These are phyloP conservation scores for Salisapilia sapeloensis DNA, from an alignment of 352 stramenopile genomes.

Conservation along the genomic window DNA sequence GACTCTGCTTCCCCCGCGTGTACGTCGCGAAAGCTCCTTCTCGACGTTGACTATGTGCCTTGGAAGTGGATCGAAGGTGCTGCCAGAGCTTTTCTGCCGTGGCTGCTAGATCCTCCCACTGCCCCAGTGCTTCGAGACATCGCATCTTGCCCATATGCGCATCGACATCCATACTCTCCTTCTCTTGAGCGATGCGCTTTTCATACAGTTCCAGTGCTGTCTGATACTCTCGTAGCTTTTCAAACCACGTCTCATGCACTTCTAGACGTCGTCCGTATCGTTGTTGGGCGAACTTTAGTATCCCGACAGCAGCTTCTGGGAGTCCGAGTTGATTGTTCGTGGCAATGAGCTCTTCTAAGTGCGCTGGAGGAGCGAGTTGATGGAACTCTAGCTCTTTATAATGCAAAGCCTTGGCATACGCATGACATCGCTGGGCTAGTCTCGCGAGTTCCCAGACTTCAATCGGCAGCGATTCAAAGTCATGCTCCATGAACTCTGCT, in stretches of 20 bases:
- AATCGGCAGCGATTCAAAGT: conserved; percentile 92
- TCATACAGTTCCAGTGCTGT: conserved; percentile 92
- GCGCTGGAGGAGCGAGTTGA: conserved; percentile 80
- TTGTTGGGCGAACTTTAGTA: conserved; percentile 87
- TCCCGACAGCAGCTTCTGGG: conserved; percentile 92
- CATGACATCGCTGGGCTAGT: conserved; percentile 90
- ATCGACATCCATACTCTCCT: conserved; percentile 60
- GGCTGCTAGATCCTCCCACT: conserved; percentile 89
- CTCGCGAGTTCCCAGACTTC: conserved; percentile 91
- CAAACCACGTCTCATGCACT: conserved; percentile 92
- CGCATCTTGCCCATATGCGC: conserved; percentile 94
- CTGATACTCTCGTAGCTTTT: conserved; percentile 95
- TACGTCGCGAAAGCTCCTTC: conserved; percentile 6
- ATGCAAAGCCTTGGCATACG: conserved; percentile 91
- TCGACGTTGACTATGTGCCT: conserved; percentile 1
- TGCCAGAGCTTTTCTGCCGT: conserved; percentile 64
- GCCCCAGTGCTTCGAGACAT: conserved; percentile 92
- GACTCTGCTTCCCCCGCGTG: too few relatives aligned
- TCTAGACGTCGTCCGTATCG: conserved; percentile 74
- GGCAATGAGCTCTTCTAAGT: conserved; percentile 95
- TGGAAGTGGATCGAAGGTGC: conserved; percentile 10
- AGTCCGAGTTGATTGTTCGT: conserved; percentile 98
- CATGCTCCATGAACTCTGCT: conserved; percentile 98
- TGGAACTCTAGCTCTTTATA: conserved; percentile 97
- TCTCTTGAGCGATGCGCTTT: conserved; percentile 36